Base-by-base conservation (phyloP, 352 stramenopile genomes). In the Globisporangium mamillatum region DNA sequence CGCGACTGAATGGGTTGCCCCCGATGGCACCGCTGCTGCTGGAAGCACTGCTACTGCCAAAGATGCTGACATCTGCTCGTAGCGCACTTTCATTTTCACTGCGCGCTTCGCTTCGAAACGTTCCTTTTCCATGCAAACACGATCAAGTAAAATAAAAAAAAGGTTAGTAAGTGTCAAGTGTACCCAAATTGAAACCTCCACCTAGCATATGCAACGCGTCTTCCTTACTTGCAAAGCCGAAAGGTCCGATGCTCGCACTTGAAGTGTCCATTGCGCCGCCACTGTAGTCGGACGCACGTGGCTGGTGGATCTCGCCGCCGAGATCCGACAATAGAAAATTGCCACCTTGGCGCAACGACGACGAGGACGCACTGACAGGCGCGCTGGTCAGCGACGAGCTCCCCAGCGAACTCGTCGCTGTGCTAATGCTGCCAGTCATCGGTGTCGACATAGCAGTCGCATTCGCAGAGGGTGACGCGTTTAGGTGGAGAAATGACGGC, bases 311-410 rank as follows among this genome's bases (percentile, higher is more conserved):
- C 54, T 88, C 77, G 2, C 81, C 85, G 10, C 81, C 79, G 0
- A 91, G 76, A 72, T 91, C 80, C 34, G 81, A 87, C 41, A 89
- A 64, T 10, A 81, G 67, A 52, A 75, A 88, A 59, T 73, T 88
- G 41, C 55, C 73, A 5, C 68, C 22, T 12, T 12, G 18, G 6
- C 18, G 44, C 44, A 18, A 7, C 46, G 34, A 65, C 36, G 60
- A 64, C 3, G 72, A 59, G 18, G 76, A 69, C 18, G 32, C 34
- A 29, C 16, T 20, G 16, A 16, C 46, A 50, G 25, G 16, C 56
- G 56, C 10, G 10, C 22, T 50, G 10, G n/a, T 18, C n/a, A 56
- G 22, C 50, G 22, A 56, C 2, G 18, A 9, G 10, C 32, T 29
- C 48, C 48, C 48, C n/a, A 55, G 48, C 3, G 48, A 55, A 46